phyloP scores from a whole-genome alignment of 192 early-diverging fungal genomes.

The Mortierella alpina region DNA sequence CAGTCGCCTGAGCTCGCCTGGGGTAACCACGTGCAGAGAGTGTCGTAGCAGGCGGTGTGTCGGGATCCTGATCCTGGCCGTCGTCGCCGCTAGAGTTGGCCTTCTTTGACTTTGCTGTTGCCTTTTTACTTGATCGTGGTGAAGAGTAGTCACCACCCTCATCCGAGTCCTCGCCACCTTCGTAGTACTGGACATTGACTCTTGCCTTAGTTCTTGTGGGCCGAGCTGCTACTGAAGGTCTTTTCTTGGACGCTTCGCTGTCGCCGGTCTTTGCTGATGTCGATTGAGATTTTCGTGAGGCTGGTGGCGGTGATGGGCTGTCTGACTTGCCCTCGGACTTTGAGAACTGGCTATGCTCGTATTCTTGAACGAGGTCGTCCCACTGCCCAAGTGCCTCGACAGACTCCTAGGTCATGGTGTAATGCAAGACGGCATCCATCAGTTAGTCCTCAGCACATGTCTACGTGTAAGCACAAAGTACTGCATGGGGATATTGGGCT shows the following conservation, averaged over 20 bases:
- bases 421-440: neutral
- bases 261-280: slow-evolving; percentile 16
- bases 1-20: slow-evolving; percentile 6
- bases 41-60: slow-evolving; percentile 25
- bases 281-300: slow-evolving; percentile 22
- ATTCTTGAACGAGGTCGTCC: slow-evolving; percentile 51
- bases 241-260: slow-evolving; percentile 24
- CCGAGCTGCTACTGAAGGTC: slow-evolving; percentile 5
- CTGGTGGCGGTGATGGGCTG: slow-evolving; percentile 37
- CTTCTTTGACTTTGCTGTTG: slow-evolving; percentile 28
- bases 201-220: slow-evolving; percentile 39
- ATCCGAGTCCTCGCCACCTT: slow-evolving; percentile 41
- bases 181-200: slow-evolving; percentile 43
- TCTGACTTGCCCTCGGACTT: slow-evolving; percentile 40
- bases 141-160: slow-evolving; percentile 29
- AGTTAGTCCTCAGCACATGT: neutral
- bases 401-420: slow-evolving; percentile 33
- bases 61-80: slow-evolving; percentile 28
- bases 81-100: slow-evolving; percentile 43
- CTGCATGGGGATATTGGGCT: too few relatives aligned
- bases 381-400: slow-evolving; percentile 41
- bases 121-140: slow-evolving; percentile 16
- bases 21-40: slow-evolving; percentile 45
- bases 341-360: slow-evolving; percentile 54
- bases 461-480: neutral